Base-by-base conservation (phyloP, 2,329 filamentous ascomycete species). In the Aureobasidium sp. region DNA sequence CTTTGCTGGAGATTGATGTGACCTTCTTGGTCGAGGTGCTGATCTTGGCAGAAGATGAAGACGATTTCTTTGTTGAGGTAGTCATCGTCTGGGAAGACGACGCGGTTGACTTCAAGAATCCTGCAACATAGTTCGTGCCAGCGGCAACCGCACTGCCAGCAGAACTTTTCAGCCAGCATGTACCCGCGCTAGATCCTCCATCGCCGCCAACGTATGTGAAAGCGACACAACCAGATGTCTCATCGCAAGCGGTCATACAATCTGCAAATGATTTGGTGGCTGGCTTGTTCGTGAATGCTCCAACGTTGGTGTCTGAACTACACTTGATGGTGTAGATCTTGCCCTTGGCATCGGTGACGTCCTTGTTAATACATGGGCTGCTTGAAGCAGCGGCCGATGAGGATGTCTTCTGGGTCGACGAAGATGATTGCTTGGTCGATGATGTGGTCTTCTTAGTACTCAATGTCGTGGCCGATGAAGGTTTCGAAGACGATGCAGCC, bases 321-420 rank as follows among this genome's bases (percentile, higher is more conserved):
- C 61, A 64, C 42, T 60, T 59, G 34, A 64, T 58, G n/a, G 61
- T 64, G 49, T 57, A 62, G 21, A 41, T 37, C 34, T 55, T 50
- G 42, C 50, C 51, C 27, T 62, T 67, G n/a, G 61, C 16, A 13
- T 63, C 66, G 13, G 61, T 66, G 47, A 69, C 66, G 3, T 62
- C 61, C 34, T 61, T 59, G 36, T 59, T 62, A 48, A 69, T 66
- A 48, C 69, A 71, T 30, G 62, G 36, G 14, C 36, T 61, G 21
- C 14, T 55, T 11, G 41, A 8, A 41, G 49, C 29, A 49, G 49
- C 39, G 7, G 39, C 39, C 13, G 59, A 30, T 3, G 59, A 54
- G 21, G 47, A 51, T 3, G 37, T 29, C 49, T 39, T 54, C 6
- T 25, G 30, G 2, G 45, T 32, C 2, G 42, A 47, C 11, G 42